Base-by-base conservation (phyloP, 345 rosid species). In the Gossypium herbaceum region DNA sequence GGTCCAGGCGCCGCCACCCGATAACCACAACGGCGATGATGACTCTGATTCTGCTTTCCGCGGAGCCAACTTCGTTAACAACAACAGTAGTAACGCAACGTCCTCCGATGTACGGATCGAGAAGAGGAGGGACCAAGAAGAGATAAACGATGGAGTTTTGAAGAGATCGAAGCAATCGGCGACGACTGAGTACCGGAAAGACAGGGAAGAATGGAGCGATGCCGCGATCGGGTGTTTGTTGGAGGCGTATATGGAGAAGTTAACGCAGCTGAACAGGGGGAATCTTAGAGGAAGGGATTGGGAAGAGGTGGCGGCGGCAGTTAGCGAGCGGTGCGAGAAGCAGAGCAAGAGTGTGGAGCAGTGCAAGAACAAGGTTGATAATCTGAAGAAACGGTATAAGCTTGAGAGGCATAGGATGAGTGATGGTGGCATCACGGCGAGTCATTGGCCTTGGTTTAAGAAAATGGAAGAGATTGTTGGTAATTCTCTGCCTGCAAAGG, bases 381-480 rank as follows among this genome's bases (percentile, higher is more conserved):
- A 94, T 79, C 79, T 94, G 75, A 94, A 94, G 87, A 94, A 94
- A 78, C 79, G 97, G 84, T 94, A 90, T 74, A 92, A 94, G 81
- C 84, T 92, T 75, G 98, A 94, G 88, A 76, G 86, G 77, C 93
- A 92, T 54, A 84, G 93, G 81, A 86, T 92, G 82, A 85, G 68
- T 34, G 87, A 77, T 16, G 93, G 92, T 12, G 87, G 89, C 63
- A 25, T 59, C 22, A 79, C 88, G 12, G 76, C 69, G 12, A 92
- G 97, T 44, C 90, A 88, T 74, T 94, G 98, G 98, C 97, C 92
- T 73, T 94, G 97, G 97, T 92, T 90, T 50, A 91, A 89, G 83
- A 87, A 87, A 78, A 86, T 92, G 85, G 98, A 90, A 76, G 93
- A 82, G 34, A 89, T 94, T 34, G 87, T 94, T 17, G 95, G 94